phyloP scores from a whole-genome alignment of 495 filamentous ascomycete genomes.

The Clohesyomyces aquaticus region DNA sequence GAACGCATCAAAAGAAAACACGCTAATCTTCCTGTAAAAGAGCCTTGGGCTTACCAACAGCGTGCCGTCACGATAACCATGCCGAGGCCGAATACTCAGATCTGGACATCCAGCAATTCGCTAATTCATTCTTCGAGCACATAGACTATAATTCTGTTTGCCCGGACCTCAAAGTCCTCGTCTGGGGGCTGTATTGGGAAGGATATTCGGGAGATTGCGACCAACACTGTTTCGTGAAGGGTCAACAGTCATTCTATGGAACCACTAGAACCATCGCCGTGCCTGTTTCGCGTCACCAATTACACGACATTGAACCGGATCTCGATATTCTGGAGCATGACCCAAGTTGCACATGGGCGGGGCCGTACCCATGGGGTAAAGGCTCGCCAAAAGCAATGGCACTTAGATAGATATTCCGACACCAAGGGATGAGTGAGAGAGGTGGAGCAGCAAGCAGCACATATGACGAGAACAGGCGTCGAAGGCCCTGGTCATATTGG shows the following conservation, averaged over 20 bases:
- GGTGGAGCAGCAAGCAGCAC: too few species aligned
- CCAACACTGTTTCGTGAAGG: neutral
- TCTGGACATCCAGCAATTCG: neutral
- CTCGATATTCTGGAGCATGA: neutral
- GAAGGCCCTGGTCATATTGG: too few species aligned
- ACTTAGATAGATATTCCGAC: too few species aligned
- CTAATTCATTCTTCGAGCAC: neutral
- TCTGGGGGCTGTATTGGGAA: neutral
- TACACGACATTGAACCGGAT: neutral
- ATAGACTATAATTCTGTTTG: neutral
- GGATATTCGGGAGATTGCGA: neutral
- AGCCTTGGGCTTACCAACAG: neutral
- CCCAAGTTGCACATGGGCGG: neutral
- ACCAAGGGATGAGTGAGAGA: too few species aligned
- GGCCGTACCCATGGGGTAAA: too few species aligned
- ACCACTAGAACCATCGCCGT: neutral
- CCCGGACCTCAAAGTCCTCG: neutral
- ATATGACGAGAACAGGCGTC: too few species aligned
- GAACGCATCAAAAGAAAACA: neutral
- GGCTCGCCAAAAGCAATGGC: too few species aligned
- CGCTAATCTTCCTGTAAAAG: neutral
- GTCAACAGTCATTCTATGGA: neutral
- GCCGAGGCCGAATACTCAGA: neutral
- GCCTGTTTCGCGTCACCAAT: neutral
- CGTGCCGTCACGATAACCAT: neutral